Evolutionary conservation across 2,329 filamentous ascomycete genomes (phyloP).

Genomic region (Piedraia hortae): DNA sequence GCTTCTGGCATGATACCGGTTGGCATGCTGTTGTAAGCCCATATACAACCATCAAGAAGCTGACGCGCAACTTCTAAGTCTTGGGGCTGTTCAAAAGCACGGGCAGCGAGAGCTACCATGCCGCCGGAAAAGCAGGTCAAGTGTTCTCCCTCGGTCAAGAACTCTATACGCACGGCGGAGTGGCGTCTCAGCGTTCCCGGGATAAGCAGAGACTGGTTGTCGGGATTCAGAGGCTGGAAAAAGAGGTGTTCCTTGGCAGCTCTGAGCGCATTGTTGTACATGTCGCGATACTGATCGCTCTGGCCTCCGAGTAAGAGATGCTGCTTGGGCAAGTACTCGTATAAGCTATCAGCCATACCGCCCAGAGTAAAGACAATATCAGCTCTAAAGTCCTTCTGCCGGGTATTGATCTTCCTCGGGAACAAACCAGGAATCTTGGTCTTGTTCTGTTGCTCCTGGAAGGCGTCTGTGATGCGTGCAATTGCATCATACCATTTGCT

Average conservation of each 20-base stretch:
- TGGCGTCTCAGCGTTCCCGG: conserved; percentile 16
- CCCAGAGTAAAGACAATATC: conserved; percentile 14
- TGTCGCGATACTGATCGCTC: conserved; percentile 15
- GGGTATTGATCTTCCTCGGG: conserved; percentile 18
- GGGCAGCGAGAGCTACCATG: conserved; percentile 32
- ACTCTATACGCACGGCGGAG: conserved; percentile 2
- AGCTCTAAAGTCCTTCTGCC: conserved; percentile 15
- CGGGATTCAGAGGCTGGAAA: conserved; percentile 21
- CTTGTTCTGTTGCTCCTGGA: conserved; percentile 16
- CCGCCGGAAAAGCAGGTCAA: conserved; percentile 33
- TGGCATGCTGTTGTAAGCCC: conserved; percentile 29
- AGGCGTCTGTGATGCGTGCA: conserved; percentile 15
- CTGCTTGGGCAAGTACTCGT: conserved; percentile 21
- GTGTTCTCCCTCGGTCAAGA: conserved; percentile 27
- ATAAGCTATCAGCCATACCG: conserved; percentile 13
- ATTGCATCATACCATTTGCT: conserved; percentile 21
- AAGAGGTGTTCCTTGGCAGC: conserved; percentile 21
- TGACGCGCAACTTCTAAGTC: conserved; percentile 29
- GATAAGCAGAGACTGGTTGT: conserved; percentile 19
- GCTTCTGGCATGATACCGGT: conserved; percentile 33
- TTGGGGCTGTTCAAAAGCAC: conserved; percentile 25
- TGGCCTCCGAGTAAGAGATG: conserved; percentile 18
- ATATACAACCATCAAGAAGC: conserved; percentile 31
- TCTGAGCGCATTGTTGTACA: conserved; percentile 21
- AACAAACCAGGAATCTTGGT: conserved; percentile 21